Base-by-base conservation (phyloP, 345 rosid species). In the Erodium maritimum region DNA sequence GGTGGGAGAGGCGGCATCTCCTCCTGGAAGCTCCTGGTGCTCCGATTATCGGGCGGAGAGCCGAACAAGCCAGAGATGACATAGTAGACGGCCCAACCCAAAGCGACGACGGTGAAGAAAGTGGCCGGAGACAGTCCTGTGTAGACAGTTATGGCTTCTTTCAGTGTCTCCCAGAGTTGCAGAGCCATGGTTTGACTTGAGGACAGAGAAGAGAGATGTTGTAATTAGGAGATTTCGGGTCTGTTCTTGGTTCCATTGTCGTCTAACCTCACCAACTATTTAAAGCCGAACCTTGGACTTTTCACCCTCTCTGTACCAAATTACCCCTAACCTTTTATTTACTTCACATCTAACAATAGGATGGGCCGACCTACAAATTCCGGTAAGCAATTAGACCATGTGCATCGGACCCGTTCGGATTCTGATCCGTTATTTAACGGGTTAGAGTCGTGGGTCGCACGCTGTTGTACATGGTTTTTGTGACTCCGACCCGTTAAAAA, bases 111-210 rank as follows among this genome's bases (percentile, higher is more conserved):
- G 16, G 97, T 83, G 65, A 90, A 90, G 81, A 94, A 81, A 25
- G 83, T 65, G 0, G 90, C 72, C 37, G 97, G 96, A 51, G 97
- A 85, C 24, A 87, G 79, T 55, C 99, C 96, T 1, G 97, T 90
- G 84, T 94, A 94, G 21, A 71, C 81, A 21, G 80, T 71, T 48
- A 90, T 85, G 14, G 96, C 86, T 63, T 83, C 96, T 77, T 84
- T 87, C 5, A 90, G 67, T 54, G 95, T 81, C 53, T 83, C 90
- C 99, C 97, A 94, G 50, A 87, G 87, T 50, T 82, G 81, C 66
- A 94, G 66, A 55, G 87, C 95, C 99, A 94, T 94, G 46, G 6
- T 37, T 37, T 37, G 46, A 37, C 46, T 37, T 37, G 46, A 37
- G 46, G 13, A 25, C 46, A 37, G 11, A 37, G 46, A 37, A 37